Base-by-base conservation (phyloP, 2,329 filamentous ascomycete species). In the Microdochium bolleyi region DNA sequence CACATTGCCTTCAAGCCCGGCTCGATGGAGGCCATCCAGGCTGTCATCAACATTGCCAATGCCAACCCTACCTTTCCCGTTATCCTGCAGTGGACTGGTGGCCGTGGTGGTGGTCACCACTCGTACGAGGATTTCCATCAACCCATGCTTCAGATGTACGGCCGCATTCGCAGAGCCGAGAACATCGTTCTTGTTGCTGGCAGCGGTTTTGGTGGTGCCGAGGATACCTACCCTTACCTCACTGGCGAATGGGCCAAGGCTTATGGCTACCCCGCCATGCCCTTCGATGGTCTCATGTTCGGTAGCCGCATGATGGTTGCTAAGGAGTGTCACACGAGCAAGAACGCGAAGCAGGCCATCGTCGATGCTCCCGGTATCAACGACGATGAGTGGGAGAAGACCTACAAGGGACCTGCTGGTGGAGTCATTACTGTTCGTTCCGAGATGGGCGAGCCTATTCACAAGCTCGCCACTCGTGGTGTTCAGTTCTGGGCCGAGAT, bases 391-490 rank as follows among this genome's bases (percentile, higher is more conserved):
- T 96, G 92, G 92, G 91, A 96, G 72, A 85, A 92, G 73, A 95
- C 90, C 4, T 96, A 96, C 77, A 90, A 92, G 74, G 89, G 89
- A 19, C 80, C 91, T 24, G 88, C 92, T 53, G 94, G 94, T 63
- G 94, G 94, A 67, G 84, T 99, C 57, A 92, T 99, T 63, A 99
- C 94, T 25, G 94, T 99, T 49, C 84, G 91, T 58, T 99, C 94
- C 1, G 94, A 99, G 73, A 99, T 99, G 95, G 95, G 94, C 48
- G 94, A 99, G 77, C 95, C 94, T 5, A 99, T 99, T 57, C 94
- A 99, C 78, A 99, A 99, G 77, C 83, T 99, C 55, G 95, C 94
- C 16, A 99, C 94, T 49, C 88, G 95, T 54, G 94, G 94, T 80
- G 92, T 99, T 49, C 78, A 83, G 52, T 96, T 99, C 78, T 99